Evolutionary conservation across 768 basidiomycete genomes (phyloP).

Genomic region (Rhodotorula toruloides): DNA sequence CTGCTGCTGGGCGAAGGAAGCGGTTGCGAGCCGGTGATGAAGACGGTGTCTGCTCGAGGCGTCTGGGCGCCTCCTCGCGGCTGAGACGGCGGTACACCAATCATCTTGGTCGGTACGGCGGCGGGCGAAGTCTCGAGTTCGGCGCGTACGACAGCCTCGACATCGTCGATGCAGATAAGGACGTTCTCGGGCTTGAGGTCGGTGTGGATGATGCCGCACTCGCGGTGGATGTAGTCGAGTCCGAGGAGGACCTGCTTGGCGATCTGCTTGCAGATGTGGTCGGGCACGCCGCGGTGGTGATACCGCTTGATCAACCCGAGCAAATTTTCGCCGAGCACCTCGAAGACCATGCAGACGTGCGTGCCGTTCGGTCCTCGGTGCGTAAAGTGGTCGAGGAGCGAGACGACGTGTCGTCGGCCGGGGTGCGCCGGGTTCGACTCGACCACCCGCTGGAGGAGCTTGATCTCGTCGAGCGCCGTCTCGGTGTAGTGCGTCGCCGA

Average conservation of each 20-base stretch:
- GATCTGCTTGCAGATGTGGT: constrained; percentile 86
- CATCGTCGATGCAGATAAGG: constrained; percentile 91
- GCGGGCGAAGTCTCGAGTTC: constrained; percentile 50
- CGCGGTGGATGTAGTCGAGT: constrained; percentile 94
- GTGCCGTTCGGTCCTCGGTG: constrained; percentile 95
- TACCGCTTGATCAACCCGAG: constrained; percentile 93
- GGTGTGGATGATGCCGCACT: constrained; percentile 95
- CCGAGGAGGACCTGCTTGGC: constrained; percentile 94
- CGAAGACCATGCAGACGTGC: constrained; percentile 99
- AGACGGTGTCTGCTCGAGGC: constrained; percentile 68
- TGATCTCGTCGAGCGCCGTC: constrained; percentile 97
- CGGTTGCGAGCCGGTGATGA: constrained; percentile 90
- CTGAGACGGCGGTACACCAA: constrained; percentile 79
- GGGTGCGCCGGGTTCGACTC: constrained; percentile 75
- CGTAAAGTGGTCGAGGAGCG: constrained; percentile 93
- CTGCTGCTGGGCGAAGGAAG: constrained; percentile 67
- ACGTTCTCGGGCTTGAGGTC: constrained; percentile 99
- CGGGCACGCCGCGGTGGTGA: constrained; percentile 95
- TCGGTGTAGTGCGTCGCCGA: constrained; percentile 95
- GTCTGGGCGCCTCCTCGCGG: constrained; percentile 96
- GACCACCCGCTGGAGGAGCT: constrained; percentile 90
- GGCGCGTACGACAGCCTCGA: constrained; percentile 81
- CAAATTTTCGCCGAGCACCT: constrained; percentile 94
- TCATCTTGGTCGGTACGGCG: constrained; percentile 60
- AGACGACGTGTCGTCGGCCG: constrained; percentile 89